Evolutionary conservation across 129 eudicot species (phyloP), one percentile per base, ranked within the genome.

Genomic region (Pseudognaphalium luteoalbum): DNA sequence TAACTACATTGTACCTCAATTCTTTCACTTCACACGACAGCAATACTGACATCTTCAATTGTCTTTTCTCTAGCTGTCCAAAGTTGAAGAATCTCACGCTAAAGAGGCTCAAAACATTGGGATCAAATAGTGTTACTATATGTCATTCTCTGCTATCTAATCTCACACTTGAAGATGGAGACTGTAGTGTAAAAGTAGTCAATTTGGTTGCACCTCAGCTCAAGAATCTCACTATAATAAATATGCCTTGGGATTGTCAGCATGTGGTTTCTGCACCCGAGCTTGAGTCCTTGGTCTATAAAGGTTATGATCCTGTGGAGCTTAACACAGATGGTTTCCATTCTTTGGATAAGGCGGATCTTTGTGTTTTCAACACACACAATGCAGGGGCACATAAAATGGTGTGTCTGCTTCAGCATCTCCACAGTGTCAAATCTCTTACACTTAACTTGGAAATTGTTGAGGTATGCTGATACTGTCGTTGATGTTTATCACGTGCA

Each of bases 61-160:
- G 65, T 42, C 44, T 74, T 65, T 66, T 66, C 30, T 76, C 80
- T 28, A 76, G 66, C 28, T 66, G 37, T 22, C 5, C 37, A 15
- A 66, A 50, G 21, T 66, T 76, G 51, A 75, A 12, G 79, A 75
- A 44, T 75, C 72, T 75, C 79, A 63, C 63, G 17, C 20, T 75
- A 39, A 75, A 5, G 3, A 3, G 44, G 8, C 44, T 61, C 19
- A 29, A 29, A 25, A 42, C 64, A 0, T 1, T 44, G 21, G 22
- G 61, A 1, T 22, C 37, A 14, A 34, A 34, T 35, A n/a, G 41
- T 64, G 30, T 64, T n/a, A 29, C 17, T 12, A 32, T 64, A 11
- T 30, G 69, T 30, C 51, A 37, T 66, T 42, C 51, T 35, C 51
- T 16, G 19, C 71, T 66, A 5, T 34, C 71, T n/a, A 37, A 35